These are phyloP conservation scores for Boletus huronensis DNA, from an alignment of 768 basidiomycete species.

Conservation along the genomic window DNA sequence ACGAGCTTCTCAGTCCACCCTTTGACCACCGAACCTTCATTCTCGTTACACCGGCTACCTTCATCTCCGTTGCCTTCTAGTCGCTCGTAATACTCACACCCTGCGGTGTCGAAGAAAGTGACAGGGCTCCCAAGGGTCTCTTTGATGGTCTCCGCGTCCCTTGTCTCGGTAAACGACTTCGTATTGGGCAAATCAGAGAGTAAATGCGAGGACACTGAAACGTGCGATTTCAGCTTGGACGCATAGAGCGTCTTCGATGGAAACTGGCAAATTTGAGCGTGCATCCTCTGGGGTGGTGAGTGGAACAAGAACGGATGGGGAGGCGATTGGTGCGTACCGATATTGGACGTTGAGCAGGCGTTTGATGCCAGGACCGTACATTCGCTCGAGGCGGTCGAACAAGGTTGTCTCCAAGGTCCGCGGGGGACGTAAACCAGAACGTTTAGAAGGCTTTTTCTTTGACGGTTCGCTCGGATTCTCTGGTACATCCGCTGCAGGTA, in stretches of 20 bases:
- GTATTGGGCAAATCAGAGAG: constrained; percentile 66
- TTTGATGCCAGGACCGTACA: constrained; percentile 83
- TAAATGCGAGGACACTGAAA: constrained; percentile 67
- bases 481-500: background rate
- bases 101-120: constrained; percentile 92
- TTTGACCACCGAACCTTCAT: constrained; percentile 84
- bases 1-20: constrained; percentile 82
- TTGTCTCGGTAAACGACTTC: constrained; percentile 30
- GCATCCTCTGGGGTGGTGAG: constrained; percentile 59
- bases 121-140: constrained; percentile 76
- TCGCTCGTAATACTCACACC: constrained; percentile 90
- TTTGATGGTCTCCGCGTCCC: constrained; percentile 61
- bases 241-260: constrained; percentile 81
- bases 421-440: constrained; percentile 49
- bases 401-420: constrained; percentile 82
- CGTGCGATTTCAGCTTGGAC: constrained; percentile 64
- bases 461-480: background rate
- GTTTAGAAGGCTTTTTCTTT: constrained; percentile 14
- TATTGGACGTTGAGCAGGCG: constrained; percentile 90
- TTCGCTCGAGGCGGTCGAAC: constrained; percentile 86
- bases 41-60: constrained; percentile 90
- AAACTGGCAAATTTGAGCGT: constrained; percentile 78
- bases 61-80: constrained; percentile 78
- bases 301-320: background rate
- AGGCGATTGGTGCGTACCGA: constrained; percentile 43